Evolutionary conservation across 2,329 filamentous ascomycete species (phyloP), one percentile per base, ranked within the genome.

Genomic region (Nothophoma quercina): DNA sequence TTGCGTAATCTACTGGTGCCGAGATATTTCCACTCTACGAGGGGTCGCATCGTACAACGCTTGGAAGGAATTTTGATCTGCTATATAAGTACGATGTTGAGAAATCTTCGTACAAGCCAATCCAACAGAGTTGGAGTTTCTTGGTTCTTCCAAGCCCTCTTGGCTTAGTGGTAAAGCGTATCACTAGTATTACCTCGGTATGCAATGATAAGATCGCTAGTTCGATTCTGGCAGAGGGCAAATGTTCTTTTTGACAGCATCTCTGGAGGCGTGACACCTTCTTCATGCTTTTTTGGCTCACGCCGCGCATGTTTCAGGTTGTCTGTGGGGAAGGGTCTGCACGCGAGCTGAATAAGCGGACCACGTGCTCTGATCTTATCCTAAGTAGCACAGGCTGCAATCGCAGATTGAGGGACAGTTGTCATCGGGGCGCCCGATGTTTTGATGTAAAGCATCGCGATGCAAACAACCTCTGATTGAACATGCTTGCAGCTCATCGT

Each of bases 121-220:
- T 51, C 49, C 55, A 55, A 51, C 55, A 50, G 12, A 43, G 46
- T 51, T 32, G 36, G 46, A 51, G 26, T 28, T 10, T 19, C 35
- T 38, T 36, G 28, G 51, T 28, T 26, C 18, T 34, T 19, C 13
- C 19, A 42, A 38, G 68, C 68, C 65, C 63, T 64, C 65, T 59
- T 70, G 64, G 68, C 68, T 70, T 63, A 70, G 68, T 71, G 68
- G 68, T 71, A 72, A 65, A 72, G 69, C 69, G 69, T 66, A 67
- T 69, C 69, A 72, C 69, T 72, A 72, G 69, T 72, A 72, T 35
- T 55, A 55, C 16, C 23, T 33, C 32, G 50, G 43, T 28, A 46
- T 54, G 51, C 50, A 50, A 72, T 72, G 69, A 69, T 67, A 67
- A 72, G 69, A 67, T 69, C 69, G 63, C 65, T 65, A 65, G 69